Base-by-base conservation (phyloP, 148 eudicot genomes). In the Cornus controversa region DNA sequence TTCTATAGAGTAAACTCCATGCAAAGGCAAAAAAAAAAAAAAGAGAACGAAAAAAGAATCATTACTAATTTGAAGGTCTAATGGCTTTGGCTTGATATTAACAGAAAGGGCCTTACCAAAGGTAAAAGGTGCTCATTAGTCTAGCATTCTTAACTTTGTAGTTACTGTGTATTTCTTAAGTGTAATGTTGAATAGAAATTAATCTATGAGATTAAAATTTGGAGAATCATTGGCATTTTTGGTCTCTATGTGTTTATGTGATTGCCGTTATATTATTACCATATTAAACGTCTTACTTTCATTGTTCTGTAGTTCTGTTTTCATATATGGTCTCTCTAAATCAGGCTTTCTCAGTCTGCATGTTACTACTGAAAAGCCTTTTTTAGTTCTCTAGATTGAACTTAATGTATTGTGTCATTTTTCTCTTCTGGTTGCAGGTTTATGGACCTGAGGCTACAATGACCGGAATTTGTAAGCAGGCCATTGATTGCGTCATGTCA, bases 381-480 rank as follows among this genome's bases (percentile, higher is more conserved):
- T 40, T 15, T 24, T 6, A 14, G 10, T 18, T 26, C 11, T 15
- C 4, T 37, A 4, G 65, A 40, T 9, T 3, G 6, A n/a, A 45
- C 36, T 50, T 66, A 10, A n/a, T 9, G 34, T 31, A 31, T 23
- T 7, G 37, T 42, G 42, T 47, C 22, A 67, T 45, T 34, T 40
- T 40, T 4, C 10, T 67, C 27, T 18, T 37, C 28, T 57, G 1
- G 27, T 25, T 83, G 77, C 79, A 90, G 94, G 94, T 91, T 67
- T 91, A 86, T 75, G 92, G 95, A 50, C 95, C 95, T 24, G 92
- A 91, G 82, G 95, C 92, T 42, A 91, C 95, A 57, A 91, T 91
- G 95, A 91, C 95, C 14, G 92, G 95, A 37, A 91, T 91, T 50
- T 89, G 95, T 84, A 89, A 89, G 80, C 88, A 87, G 74, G 95